Base-by-base conservation (phyloP, 768 basidiomycete species). In the Suillus variegatus region DNA sequence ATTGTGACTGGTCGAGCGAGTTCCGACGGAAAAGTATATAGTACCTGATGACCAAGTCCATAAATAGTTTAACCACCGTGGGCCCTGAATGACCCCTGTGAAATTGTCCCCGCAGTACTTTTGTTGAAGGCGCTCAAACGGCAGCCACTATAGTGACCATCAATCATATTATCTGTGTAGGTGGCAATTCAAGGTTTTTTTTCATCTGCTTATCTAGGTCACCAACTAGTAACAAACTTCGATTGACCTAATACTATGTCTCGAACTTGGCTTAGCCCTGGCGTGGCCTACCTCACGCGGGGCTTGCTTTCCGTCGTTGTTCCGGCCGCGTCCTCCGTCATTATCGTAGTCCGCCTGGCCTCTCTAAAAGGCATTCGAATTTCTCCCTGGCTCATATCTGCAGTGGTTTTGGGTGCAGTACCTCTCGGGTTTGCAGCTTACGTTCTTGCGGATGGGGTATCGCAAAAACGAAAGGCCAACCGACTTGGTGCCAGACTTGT, bases 401-500 rank as follows among this genome's bases (percentile, higher is more conserved):
- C 54, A 22, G 35, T 74, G 47, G 56, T 70, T 38, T 38, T 41
- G 25, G 49, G 46, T 10, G 41, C 55, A 13, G 43, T 61, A 12
- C 54, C 74, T 16, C 32, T 61, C 2, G n/a, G 63, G 22, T 22
- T 67, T 35, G 44, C 47, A 32, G 18, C 41, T 1, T 62, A 57
- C n/a, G 44, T 69, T 7, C 6, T 68, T 32, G 57, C 60, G 35
- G 40, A 20, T 35, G 62, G 66, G 16, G 41, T 63, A 1, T 66
- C 35, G 40, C 71, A 72, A 10, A 60, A 41, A 44, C 67, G 66
- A 14, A 69, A 47, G 51, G 77, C 76, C 32, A 64, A 67, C 20
- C 64, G 67, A 3, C 47, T 64, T 18, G 74, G 76, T 0, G 78
- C 78, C n/a, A 68, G 74, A 41, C 18, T 67, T 40, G 60, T 76